Conservation (phyloP, 176 grass and related monocot species). For the Ensete glaucum region DNA sequence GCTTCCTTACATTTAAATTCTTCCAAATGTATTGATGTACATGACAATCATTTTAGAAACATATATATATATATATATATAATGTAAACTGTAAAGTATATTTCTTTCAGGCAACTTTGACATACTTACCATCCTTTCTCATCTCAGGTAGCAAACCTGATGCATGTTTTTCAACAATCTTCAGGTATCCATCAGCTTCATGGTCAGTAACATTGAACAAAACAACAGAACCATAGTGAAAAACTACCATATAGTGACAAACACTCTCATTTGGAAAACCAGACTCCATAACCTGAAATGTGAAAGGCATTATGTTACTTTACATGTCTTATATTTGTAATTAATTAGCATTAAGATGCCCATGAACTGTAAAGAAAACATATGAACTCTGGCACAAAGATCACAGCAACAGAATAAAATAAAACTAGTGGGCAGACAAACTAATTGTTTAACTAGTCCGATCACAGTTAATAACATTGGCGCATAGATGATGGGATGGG, state of each 20-base stretch:
- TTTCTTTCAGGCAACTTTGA: not conserved
- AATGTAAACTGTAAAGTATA: not conserved
- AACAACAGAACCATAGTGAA: constrained; percentile 90
- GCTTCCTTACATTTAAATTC: no score
- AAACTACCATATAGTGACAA: constrained; percentile 97
- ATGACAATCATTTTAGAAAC: not conserved
- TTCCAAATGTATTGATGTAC: not conserved
- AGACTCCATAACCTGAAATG: constrained; percentile 55
- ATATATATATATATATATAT: not conserved
- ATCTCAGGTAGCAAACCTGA: constrained; percentile 86
- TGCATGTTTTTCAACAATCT: constrained; percentile 92
- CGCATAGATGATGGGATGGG: no score
- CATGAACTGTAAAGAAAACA: not conserved
- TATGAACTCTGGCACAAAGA: no score
- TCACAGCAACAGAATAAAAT: no score
- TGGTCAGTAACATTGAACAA: constrained; percentile 96
- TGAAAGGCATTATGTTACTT: not conserved
- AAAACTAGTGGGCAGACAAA: no score
- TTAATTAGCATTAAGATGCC: not conserved
- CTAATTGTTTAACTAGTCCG: no score
- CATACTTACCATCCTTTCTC: constrained; percentile 91
- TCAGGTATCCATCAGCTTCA: constrained; percentile 92
- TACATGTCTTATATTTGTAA: not conserved
- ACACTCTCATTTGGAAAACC: constrained; percentile 74
- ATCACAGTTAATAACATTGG: no score